These are phyloP conservation scores for Calonectria hongkongensis DNA, from an alignment of 2,329 filamentous ascomycete species.

Conservation along the genomic window DNA sequence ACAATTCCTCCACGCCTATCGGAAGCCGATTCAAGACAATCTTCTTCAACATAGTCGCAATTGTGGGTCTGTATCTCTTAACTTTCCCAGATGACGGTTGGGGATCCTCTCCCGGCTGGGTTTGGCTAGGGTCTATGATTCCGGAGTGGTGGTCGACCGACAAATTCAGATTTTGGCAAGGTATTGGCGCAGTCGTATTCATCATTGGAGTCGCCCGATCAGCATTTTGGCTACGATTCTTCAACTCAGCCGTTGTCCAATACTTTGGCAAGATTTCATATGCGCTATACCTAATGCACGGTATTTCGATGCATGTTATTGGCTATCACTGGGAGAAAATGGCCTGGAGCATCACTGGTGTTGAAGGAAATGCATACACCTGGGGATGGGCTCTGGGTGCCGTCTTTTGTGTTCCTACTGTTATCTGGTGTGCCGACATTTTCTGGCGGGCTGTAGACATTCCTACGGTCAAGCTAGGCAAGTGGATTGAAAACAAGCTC, in stretches of 20 bases:
- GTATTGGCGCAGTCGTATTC: constrained; percentile 71
- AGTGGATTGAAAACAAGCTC: constrained; percentile 71
- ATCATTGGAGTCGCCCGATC: constrained; percentile 70
- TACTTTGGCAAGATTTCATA: constrained; percentile 78
- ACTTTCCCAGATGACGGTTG: constrained; percentile 61
- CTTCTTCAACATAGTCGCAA: constrained; percentile 65
- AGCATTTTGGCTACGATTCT: constrained; percentile 68
- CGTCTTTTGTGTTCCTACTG: constrained; percentile 68
- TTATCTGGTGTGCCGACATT: constrained; percentile 74
- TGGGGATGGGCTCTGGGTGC: constrained; percentile 68
- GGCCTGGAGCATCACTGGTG: constrained; percentile 69
- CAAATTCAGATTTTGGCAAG: constrained; percentile 75
- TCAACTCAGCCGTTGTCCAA: constrained; percentile 69
- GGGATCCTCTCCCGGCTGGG: constrained; percentile 72
- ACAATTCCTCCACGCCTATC: constrained; percentile 38
- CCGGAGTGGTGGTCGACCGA: constrained; percentile 69
- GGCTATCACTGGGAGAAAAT: constrained; percentile 71
- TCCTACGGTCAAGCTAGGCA: constrained; percentile 73
- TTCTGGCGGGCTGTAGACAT: constrained; percentile 75
- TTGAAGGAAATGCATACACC: constrained; percentile 67
- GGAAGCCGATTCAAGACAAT: constrained; percentile 43
- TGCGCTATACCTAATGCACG: constrained; percentile 77
- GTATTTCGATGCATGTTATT: constrained; percentile 71
- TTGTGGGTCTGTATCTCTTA: constrained; percentile 72
- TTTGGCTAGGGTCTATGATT: constrained; percentile 67